phyloP scores from a whole-genome alignment of 495 filamentous ascomycete genomes.

The Aspergillus taichungensis region DNA sequence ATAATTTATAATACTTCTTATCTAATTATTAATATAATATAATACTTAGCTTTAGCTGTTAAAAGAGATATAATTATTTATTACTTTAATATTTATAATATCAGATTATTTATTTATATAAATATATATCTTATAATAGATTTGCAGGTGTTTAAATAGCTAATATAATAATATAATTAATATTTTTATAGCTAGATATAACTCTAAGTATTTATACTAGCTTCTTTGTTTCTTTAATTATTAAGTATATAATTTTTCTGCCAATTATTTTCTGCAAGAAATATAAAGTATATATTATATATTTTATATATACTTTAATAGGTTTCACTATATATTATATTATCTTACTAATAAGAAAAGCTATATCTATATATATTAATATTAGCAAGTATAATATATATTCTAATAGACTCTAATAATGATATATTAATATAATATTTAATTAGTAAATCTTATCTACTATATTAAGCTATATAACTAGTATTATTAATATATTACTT shows the following conservation, averaged over 20 bases:
- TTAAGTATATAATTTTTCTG: no score
- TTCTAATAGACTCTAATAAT: no score
- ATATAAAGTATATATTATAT: not conserved
- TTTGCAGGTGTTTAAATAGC: no score
- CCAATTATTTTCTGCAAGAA: no score
- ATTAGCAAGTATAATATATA: no score
- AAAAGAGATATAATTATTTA: not conserved
- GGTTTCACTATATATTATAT: not conserved
- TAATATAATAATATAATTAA: no score
- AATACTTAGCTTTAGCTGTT: no score
- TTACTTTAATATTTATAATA: slow-evolving; percentile 4
- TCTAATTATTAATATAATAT: no score
- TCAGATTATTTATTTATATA: slow-evolving; percentile 6
- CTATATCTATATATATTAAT: not conserved
- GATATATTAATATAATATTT: no score
- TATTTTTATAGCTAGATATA: not conserved
- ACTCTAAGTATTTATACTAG: slow-evolving; percentile 2
- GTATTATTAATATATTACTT: not conserved
- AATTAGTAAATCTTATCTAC: not conserved
- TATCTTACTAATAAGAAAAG: not conserved
- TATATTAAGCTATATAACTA: not conserved
- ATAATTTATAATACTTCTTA: no score
- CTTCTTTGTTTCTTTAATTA: no score
- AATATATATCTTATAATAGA: not conserved
- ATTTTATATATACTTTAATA: not conserved